Evolutionary conservation across 768 basidiomycete species (phyloP).

Genomic region (Podaxis mareebaensis): DNA sequence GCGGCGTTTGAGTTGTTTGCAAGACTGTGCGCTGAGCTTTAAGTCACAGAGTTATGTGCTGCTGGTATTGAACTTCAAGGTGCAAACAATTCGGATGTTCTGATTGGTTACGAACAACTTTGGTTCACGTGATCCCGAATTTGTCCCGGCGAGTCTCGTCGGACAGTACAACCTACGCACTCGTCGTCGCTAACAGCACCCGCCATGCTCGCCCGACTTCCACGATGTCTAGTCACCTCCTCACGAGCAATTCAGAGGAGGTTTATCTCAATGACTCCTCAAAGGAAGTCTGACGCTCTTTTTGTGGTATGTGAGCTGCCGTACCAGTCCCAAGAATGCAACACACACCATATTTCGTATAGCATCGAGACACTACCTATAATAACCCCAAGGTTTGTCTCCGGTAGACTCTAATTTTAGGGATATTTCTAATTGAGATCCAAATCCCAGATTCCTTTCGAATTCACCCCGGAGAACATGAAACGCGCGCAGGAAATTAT

Average conservation of each 20-base stretch:
- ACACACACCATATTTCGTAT: conserved; percentile 13
- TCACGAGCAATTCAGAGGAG: conserved; percentile 27
- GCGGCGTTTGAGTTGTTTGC: background rate
- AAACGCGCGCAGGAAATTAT: conserved; percentile 90
- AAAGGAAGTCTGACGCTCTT: conserved; percentile 75
- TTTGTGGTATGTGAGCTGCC: conserved; percentile 67
- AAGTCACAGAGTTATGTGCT: background rate
- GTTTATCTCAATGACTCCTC: conserved; percentile 41
- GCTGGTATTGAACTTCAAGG: background rate
- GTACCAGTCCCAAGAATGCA: conserved; percentile 15
- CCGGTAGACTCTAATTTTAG: background rate
- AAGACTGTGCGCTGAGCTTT: background rate
- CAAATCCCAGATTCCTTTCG: conserved; percentile 78
- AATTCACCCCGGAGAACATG: conserved; percentile 78
- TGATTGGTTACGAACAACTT: conserved; percentile 3
- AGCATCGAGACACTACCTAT: conserved; percentile 95
- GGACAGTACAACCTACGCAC: conserved; percentile 14
- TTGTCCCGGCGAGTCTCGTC: conserved; percentile 20
- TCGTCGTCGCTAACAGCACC: conserved; percentile 16
- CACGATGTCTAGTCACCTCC: conserved; percentile 30
- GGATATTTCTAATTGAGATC: background rate
- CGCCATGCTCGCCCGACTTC: conserved; percentile 35
- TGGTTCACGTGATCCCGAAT: conserved; percentile 17
- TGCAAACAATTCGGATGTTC: background rate
- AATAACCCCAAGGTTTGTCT: conserved; percentile 83